Percentiles rank a stretch among this genome's conserved stretches.
phyloP scores from a whole-genome alignment of 352 stramenopile species.

The Phytophthora macrochlamydospora region DNA sequence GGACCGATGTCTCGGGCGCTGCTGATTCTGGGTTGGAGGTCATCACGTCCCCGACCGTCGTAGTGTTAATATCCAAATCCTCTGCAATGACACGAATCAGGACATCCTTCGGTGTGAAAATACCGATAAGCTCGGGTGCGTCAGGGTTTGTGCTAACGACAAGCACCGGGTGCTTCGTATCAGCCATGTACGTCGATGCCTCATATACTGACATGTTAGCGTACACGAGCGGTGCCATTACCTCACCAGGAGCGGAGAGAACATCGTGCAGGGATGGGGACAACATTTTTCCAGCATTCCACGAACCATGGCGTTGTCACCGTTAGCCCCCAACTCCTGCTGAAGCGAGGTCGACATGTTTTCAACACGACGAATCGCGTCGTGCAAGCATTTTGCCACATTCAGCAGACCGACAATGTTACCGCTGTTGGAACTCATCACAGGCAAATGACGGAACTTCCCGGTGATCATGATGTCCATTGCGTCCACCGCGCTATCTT shows the following conservation, averaged over 20 bases:
- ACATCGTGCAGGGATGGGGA: slow-evolving; percentile 85
- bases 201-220: slow-evolving; percentile 72
- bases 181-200: slow-evolving; percentile 78
- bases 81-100: slow-evolving; percentile 95
- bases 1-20: slow-evolving; percentile 91
- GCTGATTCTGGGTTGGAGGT: slow-evolving; percentile 96
- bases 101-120: slow-evolving; percentile 98
- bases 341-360: slow-evolving; percentile 80
- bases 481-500: slow-evolving; percentile 84
- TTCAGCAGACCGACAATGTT: slow-evolving; percentile 96
- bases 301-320: slow-evolving; percentile 63
- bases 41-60: slow-evolving; percentile 93
- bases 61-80: slow-evolving; percentile 87
- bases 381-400: slow-evolving; percentile 98
- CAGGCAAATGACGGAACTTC: slow-evolving; percentile 97
- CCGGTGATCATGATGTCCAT: slow-evolving; percentile 88
- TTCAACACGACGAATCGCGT: slow-evolving; percentile 98
- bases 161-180: slow-evolving; percentile 77
- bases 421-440: slow-evolving; percentile 82
- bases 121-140: slow-evolving; percentile 89
- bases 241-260: slow-evolving; percentile 61
- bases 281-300: slow-evolving; percentile 88
- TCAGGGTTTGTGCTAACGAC: slow-evolving; percentile 68
- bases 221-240: slow-evolving; percentile 76
- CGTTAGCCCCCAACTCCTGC: slow-evolving; percentile 72